Conservation (phyloP, 768 basidiomycete genomes). For the Calocybe indica region DNA sequence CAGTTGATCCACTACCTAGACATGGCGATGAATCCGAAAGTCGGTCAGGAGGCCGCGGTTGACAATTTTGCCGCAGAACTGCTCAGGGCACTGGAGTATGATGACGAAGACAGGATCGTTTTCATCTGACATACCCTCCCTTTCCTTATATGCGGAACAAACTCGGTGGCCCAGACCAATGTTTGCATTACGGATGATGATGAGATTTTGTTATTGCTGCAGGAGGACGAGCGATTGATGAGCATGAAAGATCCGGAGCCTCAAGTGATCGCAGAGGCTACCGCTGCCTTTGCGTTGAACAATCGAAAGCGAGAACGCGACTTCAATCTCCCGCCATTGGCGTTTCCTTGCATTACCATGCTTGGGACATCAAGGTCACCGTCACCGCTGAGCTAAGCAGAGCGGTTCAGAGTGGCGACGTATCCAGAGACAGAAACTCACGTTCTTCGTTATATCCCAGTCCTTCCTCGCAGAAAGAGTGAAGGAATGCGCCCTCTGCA, state of each 20-base stretch:
- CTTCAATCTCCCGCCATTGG: no score
- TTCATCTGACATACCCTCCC: conserved; percentile 17
- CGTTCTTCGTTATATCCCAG: conserved; percentile 15
- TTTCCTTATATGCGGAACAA: conserved; percentile 18
- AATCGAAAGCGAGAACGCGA: conserved; percentile 1
- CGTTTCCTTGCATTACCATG: no score
- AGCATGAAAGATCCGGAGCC: conserved; percentile 21
- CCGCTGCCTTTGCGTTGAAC: conserved; percentile 20
- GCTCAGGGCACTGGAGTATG: conserved; percentile 14
- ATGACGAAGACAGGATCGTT: conserved; percentile 1
- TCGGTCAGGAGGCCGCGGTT: conserved; percentile 17
- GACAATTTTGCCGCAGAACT: conserved; percentile 23
- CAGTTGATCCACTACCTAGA: conserved; percentile 17
- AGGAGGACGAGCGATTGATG: conserved; percentile 7
- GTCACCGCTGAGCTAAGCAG: conserved; percentile 15
- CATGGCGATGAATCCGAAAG: conserved; percentile 13
- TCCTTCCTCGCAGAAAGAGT: conserved; percentile 12
- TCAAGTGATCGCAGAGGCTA: conserved; percentile 22
- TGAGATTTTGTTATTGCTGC: conserved; percentile 15
- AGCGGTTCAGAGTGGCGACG: conserved; percentile 12
- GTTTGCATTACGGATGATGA: conserved; percentile 17
- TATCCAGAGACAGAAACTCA: conserved; percentile 13
- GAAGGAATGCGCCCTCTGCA: conserved; percentile 13
- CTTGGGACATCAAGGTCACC: conserved; percentile 5
- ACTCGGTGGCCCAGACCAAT: conserved; percentile 13